phyloP scores from a whole-genome alignment of 2,329 filamentous ascomycete genomes.

The Lasiodiplodia hormozganensis region DNA sequence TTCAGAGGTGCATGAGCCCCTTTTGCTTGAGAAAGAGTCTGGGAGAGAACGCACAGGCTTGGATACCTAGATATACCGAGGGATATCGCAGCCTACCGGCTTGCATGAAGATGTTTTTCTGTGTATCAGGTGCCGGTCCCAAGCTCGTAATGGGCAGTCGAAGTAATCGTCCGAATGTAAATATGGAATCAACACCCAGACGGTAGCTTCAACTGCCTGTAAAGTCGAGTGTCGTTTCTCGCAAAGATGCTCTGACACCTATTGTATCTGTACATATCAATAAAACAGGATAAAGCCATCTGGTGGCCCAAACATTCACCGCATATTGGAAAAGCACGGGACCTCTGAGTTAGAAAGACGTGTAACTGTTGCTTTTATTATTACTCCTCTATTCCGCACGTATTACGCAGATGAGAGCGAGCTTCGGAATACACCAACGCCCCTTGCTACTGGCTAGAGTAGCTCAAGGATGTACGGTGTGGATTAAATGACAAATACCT shows the following conservation, averaged over 20 bases:
- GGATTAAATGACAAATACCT: not conserved
- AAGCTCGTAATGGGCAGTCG: no score
- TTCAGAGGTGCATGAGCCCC: not conserved
- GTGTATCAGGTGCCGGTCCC: no score
- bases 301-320: not conserved
- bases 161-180: no score
- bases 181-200: no score
- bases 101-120: no score
- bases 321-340: not conserved
- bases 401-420: not conserved
- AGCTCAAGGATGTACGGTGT: not conserved
- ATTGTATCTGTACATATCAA: not conserved
- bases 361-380: not conserved
- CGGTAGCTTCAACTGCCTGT: no score
- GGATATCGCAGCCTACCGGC: no score
- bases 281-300: not conserved
- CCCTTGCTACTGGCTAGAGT: not conserved
- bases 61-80: not conserved
- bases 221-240: no score
- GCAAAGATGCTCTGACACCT: no score
- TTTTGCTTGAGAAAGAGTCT: not conserved
- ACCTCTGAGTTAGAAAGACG: not conserved
- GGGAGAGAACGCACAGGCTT: not conserved
- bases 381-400: not conserved
- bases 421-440: not conserved